phyloP scores from a whole-genome alignment of 306 rosid genomes.

The Phaseolus lunatus region DNA sequence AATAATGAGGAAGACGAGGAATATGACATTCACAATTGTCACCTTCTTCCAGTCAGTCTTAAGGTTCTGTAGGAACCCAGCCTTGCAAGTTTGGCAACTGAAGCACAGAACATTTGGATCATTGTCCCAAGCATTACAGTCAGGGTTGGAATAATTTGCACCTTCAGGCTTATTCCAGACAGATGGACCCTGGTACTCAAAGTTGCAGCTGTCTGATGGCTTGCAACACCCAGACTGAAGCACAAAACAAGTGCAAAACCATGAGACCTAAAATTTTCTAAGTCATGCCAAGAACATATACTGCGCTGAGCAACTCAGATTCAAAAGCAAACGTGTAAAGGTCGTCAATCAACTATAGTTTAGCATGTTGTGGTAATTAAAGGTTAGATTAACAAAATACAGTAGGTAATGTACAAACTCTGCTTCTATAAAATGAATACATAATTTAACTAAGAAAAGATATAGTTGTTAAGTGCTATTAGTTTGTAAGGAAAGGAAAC shows the following conservation, averaged over 20 bases:
- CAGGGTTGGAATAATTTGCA: conserved; percentile 30
- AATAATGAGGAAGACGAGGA: conserved; percentile 66
- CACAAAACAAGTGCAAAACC: background rate
- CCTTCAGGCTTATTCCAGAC: conserved; percentile 40
- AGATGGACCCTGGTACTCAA: conserved; percentile 53
- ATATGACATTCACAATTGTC: conserved; percentile 58
- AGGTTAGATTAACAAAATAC: too few relatives aligned
- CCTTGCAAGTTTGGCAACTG: conserved; percentile 80
- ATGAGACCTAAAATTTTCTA: background rate
- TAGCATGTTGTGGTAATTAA: too few relatives aligned
- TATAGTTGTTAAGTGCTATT: too few relatives aligned
- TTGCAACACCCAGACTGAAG: conserved; percentile 85
- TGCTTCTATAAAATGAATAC: too few relatives aligned
- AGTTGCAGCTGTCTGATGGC: conserved; percentile 66
- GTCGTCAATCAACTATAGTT: background rate
- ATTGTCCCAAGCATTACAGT: conserved; percentile 64
- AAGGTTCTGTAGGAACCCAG: conserved; percentile 71
- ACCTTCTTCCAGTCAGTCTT: conserved; percentile 76
- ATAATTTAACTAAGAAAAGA: too few relatives aligned
- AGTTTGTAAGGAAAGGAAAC: too few relatives aligned
- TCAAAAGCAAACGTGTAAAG: background rate
- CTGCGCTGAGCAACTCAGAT: background rate
- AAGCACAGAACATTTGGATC: conserved; percentile 57
- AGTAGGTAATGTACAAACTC: too few relatives aligned
- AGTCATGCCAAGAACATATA: background rate